Conservation (phyloP, 805 yeast species). For the Candida hungchunana region DNA sequence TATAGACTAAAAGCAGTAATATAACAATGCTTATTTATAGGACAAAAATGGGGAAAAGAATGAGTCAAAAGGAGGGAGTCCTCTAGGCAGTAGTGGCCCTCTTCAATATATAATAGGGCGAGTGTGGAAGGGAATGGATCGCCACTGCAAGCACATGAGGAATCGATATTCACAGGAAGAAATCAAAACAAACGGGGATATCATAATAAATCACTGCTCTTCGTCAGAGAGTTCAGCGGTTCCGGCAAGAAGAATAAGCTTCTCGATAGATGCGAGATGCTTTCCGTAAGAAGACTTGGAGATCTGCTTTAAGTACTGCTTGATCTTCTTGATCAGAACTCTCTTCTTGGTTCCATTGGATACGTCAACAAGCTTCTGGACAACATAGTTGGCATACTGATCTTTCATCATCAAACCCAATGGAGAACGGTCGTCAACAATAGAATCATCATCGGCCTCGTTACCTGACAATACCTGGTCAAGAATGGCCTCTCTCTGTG, state of each 20-base stretch:
- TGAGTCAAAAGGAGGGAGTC: too few relatives aligned
- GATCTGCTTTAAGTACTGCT: constrained; percentile 73
- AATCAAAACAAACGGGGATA: too few relatives aligned
- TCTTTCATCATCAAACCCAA: constrained; percentile 94
- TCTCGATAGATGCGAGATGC: constrained; percentile 80
- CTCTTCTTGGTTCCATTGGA: constrained; percentile 67
- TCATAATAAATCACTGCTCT: constrained; percentile 7
- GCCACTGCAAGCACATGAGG: too few relatives aligned
- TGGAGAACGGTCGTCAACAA: constrained; percentile 60
- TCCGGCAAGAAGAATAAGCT: constrained; percentile 31
- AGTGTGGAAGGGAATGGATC: too few relatives aligned
- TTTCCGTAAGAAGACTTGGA: constrained; percentile 70
- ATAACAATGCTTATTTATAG: too few relatives aligned
- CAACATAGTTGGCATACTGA: constrained; percentile 96
- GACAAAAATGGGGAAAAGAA: too few relatives aligned
- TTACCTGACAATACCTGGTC: constrained; percentile 61
- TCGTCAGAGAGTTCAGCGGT: constrained; percentile 25
- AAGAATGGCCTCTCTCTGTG: constrained; percentile 59
- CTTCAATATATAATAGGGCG: too few relatives aligned
- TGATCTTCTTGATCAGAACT: constrained; percentile 66
- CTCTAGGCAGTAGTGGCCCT: too few relatives aligned
- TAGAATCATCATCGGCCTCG: constrained; percentile 31
- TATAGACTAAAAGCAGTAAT: too few relatives aligned
- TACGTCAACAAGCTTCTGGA: constrained; percentile 87
- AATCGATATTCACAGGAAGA: too few relatives aligned